Conservation (phyloP, 768 basidiomycete species). For the Candolleomyces eurysporus region DNA sequence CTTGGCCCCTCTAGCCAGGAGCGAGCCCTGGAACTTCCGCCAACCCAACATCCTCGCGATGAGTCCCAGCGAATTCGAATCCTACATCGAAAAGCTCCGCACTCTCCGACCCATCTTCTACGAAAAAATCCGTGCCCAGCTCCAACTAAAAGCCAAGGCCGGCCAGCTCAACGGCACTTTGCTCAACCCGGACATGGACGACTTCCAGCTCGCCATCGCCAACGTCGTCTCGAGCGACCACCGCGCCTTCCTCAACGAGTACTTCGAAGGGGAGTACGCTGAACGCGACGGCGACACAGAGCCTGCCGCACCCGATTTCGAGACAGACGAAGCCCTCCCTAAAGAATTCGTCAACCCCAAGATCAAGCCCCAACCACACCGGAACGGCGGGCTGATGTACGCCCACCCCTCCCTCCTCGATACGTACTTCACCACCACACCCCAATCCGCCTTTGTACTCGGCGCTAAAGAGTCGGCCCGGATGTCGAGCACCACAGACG, state of each 20-base stretch:
- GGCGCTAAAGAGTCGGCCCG: no score
- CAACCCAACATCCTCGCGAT: constrained; percentile 58
- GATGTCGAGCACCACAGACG: no score
- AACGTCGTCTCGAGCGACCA: no score
- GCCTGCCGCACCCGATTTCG: constrained; percentile 1
- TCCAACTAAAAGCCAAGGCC: constrained; percentile 11
- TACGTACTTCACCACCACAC: constrained; percentile 44
- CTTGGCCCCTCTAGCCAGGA: not conserved
- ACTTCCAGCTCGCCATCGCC: no score
- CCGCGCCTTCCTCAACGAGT: no score
- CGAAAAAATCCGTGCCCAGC: constrained; percentile 33
- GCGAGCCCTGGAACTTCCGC: constrained; percentile 13
- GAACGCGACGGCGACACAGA: constrained; percentile 7
- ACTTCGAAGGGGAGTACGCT: no score
- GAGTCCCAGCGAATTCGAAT: constrained; percentile 53
- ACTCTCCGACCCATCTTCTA: constrained; percentile 53
- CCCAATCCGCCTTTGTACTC: constrained; percentile 60
- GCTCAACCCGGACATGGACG: no score
- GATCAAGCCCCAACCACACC: constrained; percentile 68
- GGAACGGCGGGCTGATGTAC: constrained; percentile 61
- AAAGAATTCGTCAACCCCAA: constrained; percentile 19
- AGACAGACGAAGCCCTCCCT: constrained; percentile 16
- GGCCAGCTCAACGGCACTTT: not conserved
- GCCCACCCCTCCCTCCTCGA: constrained; percentile 53
- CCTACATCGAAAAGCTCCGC: constrained; percentile 61